Base-by-base conservation (phyloP, 2,329 filamentous ascomycete species). In the Periglandula ipomoeae region DNA sequence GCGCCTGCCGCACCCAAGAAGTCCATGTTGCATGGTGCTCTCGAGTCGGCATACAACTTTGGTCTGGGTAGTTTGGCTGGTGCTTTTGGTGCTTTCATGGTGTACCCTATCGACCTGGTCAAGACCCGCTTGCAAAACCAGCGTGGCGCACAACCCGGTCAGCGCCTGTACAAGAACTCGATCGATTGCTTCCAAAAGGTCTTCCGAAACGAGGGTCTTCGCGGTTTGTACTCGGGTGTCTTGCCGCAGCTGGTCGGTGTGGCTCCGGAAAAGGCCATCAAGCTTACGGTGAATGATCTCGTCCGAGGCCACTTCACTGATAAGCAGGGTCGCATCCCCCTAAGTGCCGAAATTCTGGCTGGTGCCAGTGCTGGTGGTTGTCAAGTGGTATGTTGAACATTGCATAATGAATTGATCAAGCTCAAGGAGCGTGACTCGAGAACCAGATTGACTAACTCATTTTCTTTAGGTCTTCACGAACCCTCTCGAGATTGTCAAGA, bases 71-170 rank as follows among this genome's bases (percentile, higher is more conserved):
- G 87, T 64, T 58, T 95, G 57, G 93, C 93, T 7, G 93, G 93
- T 69, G 93, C 93, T 9, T 98, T 98, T 64, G 93, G 93, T 65
- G 93, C 93, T 11, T 97, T 98, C 66, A 96, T 98, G 89, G 93
- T 98, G 47, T 98, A 98, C 66, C 93, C 93, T 22, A 97, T 98
- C 63, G 93, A 98, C 72, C 73, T 98, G 53, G 93, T 98, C 67
- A 98, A 98, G 79, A 98, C 93, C 1, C 84, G 93, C 52, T 87
- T 98, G 83, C 93, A 98, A 70, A 98, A 98, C 72, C 93, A 98
- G 74, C 82, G 93, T 56, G 82, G 81, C 46, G 81, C 80, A 4
- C 81, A 85, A 45, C 88, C 90, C 1, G 93, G 93, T 50, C 85
- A 95, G 67, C 76, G 86, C 53, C 71, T 97, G 53, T 98, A 98